Evolutionary conservation across 306 rosid genomes (phyloP), one percentile per base, ranked within the genome.

Genomic region (Carpinus fangiana): DNA sequence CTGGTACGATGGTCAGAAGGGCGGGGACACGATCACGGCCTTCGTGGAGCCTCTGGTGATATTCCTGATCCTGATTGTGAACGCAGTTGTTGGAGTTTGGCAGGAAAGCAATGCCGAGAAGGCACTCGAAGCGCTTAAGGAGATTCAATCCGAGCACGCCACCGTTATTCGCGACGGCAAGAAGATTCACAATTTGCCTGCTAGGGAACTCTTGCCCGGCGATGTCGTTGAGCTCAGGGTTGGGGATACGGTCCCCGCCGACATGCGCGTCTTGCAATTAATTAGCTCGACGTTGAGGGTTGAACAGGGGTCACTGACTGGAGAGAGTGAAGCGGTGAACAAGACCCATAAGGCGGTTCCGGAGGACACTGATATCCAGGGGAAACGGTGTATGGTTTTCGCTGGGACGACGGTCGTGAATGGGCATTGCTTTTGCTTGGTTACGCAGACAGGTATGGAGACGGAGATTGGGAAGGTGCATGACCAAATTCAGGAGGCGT

Each of bases 21-120:
- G 92, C 43, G 85, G 76, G 9, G 87, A 84, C 80, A 84, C 82
- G 76, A 84, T 87, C 48, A 87, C 87, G 8, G 88, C 90, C 9
- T 87, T 87, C 54, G 90, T 87, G 65, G 90, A 87, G 88, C 90
- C 90, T 1, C 43, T 87, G 72, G 90, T 87, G 80, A 87, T 87
- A 13, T 87, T 87, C 76, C 38, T 87, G 71, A 87, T 87, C 12
- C 57, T 87, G 54, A 87, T 87, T 20, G 88, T 87, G 69, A 87
- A 87, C 53, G 98, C 97, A 0, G 31, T 83, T 8, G 97, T 94
- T 5, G 97, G 98, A 0, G 88, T 94, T 52, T 94, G 98, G 98
- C 98, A 94, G 70, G 98, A 94, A 84, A 94, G 80, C 82, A 88
- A 94, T 76, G 98, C 98, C 6, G 98, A 94, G 85, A 92, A 92